These are phyloP conservation scores for Exserohilum rostratum DNA, from an alignment of 2,329 filamentous ascomycete genomes.

Conservation along the genomic window DNA sequence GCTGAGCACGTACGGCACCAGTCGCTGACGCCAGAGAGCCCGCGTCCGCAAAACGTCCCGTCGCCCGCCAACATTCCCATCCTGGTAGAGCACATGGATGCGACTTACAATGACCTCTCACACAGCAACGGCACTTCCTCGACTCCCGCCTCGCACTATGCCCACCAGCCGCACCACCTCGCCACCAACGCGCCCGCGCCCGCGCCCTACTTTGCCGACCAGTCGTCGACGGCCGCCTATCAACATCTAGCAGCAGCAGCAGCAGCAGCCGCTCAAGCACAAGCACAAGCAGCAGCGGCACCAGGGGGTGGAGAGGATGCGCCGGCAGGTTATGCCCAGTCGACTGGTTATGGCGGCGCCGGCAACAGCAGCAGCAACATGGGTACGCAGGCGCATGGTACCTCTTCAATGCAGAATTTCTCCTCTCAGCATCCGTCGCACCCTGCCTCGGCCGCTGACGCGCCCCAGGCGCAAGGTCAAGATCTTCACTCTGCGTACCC, in stretches of 20 bases:
- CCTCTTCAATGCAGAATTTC: constrained; percentile 48
- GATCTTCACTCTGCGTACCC: constrained; percentile 40
- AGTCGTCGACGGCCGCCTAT: constrained; percentile 18
- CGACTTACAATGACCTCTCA: constrained; percentile 70
- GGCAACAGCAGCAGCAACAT: constrained; percentile 12
- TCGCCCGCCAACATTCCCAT: constrained; percentile 73
- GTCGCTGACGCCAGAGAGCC: constrained; percentile 72
- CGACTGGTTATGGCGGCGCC: constrained; percentile 31
- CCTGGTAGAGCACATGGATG: constrained; percentile 73
- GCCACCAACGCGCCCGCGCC: constrained; percentile 36
- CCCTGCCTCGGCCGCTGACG: constrained; percentile 45
- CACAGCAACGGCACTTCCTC: constrained; percentile 55
- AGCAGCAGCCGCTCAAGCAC: constrained; percentile 30
- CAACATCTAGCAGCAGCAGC: constrained; percentile 35
- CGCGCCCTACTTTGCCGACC: constrained; percentile 42
- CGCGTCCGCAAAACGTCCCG: constrained; percentile 71
- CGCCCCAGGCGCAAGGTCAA: constrained; percentile 37
- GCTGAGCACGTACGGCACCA: constrained; percentile 67
- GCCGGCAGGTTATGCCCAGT: constrained; percentile 30
- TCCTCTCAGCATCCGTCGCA: constrained; percentile 39
- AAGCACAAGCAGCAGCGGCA: constrained; percentile 16
- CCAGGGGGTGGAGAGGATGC: constrained; percentile 31
- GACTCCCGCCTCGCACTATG: constrained; percentile 41
- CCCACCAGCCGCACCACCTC: constrained; percentile 39
- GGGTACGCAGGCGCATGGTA: constrained; percentile 44